phyloP scores from a whole-genome alignment of 331 rosid species.

The Arachis monticola region DNA sequence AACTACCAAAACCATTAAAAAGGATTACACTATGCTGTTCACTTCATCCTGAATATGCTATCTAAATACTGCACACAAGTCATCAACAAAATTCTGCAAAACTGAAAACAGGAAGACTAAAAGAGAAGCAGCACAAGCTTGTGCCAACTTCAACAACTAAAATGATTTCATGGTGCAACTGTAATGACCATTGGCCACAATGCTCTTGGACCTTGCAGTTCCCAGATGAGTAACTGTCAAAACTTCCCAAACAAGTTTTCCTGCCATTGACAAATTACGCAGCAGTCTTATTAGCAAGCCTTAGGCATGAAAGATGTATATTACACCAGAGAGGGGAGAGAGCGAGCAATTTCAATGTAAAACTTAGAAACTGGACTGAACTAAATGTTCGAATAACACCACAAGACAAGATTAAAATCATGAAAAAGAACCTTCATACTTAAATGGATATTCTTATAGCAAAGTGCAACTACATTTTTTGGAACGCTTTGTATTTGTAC shows the following conservation, averaged over 20 bases:
- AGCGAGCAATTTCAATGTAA: conserved; percentile 12
- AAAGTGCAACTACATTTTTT: conserved; percentile 11
- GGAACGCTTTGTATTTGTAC: neutral
- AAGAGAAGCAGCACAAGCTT: neutral
- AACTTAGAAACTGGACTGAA: neutral
- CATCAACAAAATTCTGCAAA: neutral
- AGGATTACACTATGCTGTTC: neutral
- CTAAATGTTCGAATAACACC: neutral
- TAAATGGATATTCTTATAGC: neutral
- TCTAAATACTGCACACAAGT: neutral
- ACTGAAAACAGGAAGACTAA: conserved; percentile 9
- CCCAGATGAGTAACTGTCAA: neutral
- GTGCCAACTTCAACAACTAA: conserved; percentile 18
- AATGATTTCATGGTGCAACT: neutral
- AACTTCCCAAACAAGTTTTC: conserved; percentile 32
- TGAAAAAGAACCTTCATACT: conserved; percentile 7
- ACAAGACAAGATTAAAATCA: neutral
- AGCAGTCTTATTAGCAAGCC: conserved; percentile 24
- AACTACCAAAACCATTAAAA: conserved; percentile 20
- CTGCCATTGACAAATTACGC: conserved; percentile 34
- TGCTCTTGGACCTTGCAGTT: conserved; percentile 19
- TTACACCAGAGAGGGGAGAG: neutral
- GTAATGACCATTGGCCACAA: neutral
- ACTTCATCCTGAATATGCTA: neutral
- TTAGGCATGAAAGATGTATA: conserved; percentile 17